Evolutionary conservation across 805 yeast species (phyloP), one percentile per base, ranked within the genome.

Genomic region (Saccharomycopsis babjevae): DNA sequence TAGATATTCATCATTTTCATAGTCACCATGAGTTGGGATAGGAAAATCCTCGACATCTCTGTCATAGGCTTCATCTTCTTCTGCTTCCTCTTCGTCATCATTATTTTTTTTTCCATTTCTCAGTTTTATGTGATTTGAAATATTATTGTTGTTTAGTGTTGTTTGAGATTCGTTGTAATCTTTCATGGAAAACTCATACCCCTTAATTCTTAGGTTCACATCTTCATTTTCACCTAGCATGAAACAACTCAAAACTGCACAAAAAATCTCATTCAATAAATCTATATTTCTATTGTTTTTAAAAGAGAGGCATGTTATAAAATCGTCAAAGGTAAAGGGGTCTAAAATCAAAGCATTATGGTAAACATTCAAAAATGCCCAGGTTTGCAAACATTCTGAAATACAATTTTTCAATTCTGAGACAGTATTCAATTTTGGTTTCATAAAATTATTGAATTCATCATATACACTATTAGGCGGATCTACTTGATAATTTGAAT

Each of bases 271-370:
- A 65, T 83, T 81, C 38, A 88, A 68, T 40, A 86, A 69, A 11
- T 73, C 76, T 66, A 88, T 82, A 43, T 81, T 71, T 1, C 78
- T 71, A 1, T 73, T 71, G 42, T 76, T 75, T 34, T 74, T 74
- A 80, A 84, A 75, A 43, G 75, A 73, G 73, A 86, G 69, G 11
- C 83, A 84, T 59, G 82, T 81, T 7, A 86, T 69, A 67, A 82
- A 88, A 66, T 86, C 96, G 72, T 89, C 97, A 73, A 87, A 88
- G 0, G 93, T 85, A 67, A 88, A 85, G 0, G 86, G 80, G 67
- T 86, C 90, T n/a, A 90, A 72, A 5, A 79, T 69, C 38, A 89
- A 73, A 0, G 89, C 83, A 40, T 78, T 78, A 66, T 83, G 82
- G 70, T 84, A 89, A 57, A 88, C 78, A 69, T 88, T 88, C 34